Conservation (phyloP, 768 basidiomycete species). For the Termitomyces sp. region DNA sequence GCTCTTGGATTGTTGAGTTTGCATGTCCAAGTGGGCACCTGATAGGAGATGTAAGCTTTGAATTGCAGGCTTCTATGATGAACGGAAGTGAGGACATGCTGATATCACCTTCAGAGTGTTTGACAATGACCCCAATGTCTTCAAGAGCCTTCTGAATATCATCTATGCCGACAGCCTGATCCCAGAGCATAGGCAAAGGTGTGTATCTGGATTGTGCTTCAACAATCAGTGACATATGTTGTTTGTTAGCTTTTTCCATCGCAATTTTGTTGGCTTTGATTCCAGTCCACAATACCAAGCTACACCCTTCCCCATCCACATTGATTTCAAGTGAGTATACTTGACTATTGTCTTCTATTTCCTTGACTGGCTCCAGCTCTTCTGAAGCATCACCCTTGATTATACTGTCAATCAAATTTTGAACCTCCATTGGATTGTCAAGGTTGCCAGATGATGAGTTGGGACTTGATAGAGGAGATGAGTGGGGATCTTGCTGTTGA, state of each 20-base stretch:
- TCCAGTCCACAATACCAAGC: background rate
- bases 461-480: background rate
- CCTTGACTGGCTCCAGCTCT: background rate
- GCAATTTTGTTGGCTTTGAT: background rate
- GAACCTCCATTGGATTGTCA: background rate
- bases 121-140: background rate
- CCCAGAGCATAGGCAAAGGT: background rate
- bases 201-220: background rate
- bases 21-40: background rate
- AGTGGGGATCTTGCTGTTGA: background rate
- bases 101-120: background rate
- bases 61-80: background rate
- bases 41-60: background rate
- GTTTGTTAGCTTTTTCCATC: too few relatives aligned
- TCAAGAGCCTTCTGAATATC: background rate
- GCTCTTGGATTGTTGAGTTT: background rate
- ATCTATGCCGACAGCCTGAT: background rate
- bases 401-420: background rate
- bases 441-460: background rate
- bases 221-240: too few relatives aligned
- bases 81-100: background rate
- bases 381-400: background rate
- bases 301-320: background rate
- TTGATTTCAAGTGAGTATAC: background rate
- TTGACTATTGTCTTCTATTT: background rate